phyloP scores from a whole-genome alignment of 495 filamentous ascomycete species.

The Lophiostoma macrostomum region DNA sequence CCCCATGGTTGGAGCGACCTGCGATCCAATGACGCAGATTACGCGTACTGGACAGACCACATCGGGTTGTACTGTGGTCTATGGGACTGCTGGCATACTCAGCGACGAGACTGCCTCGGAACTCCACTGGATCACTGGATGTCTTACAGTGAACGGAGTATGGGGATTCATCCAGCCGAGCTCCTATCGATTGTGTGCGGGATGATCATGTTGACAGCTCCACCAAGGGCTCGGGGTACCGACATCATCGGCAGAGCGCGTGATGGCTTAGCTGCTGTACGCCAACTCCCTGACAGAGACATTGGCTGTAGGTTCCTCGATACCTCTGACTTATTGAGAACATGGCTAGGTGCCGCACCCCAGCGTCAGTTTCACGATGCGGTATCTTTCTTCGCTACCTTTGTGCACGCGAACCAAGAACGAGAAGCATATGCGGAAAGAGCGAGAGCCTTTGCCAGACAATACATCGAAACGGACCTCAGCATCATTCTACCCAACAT shows the following conservation, averaged over 20 bases:
- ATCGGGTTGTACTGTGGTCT: constrained; percentile 17
- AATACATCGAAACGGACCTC: constrained; percentile 14
- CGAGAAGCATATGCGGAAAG: constrained; percentile 6
- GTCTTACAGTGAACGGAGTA: constrained; percentile 5
- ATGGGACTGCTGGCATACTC: constrained; percentile 21
- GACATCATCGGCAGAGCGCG: constrained; percentile 2
- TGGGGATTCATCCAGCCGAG: constrained; percentile 21
- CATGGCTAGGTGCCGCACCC: constrained; percentile 8
- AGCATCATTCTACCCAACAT: constrained; percentile 13
- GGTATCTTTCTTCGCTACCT: constrained; percentile 11
- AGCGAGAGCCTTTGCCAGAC: constrained; percentile 5
- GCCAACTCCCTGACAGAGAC: constrained; percentile 4
- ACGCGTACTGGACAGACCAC: constrained; percentile 14
- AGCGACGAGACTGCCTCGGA: constrained; percentile 1
- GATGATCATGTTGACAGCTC: constrained; percentile 11
- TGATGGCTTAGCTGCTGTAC: not conserved
- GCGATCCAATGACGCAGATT: not conserved
- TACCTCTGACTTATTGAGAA: constrained; percentile 6
- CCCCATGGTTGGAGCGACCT: constrained; percentile 3
- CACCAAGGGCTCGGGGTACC: not conserved
- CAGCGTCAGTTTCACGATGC: constrained; percentile 7
- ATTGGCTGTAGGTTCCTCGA: constrained; percentile 20
- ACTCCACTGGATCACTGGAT: not conserved
- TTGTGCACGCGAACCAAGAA: constrained; percentile 7
- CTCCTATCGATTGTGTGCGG: constrained; percentile 14